Evolutionary conservation across 202 grass and related monocot species (phyloP).

Genomic region (Miscanthus sacchariflorus): DNA sequence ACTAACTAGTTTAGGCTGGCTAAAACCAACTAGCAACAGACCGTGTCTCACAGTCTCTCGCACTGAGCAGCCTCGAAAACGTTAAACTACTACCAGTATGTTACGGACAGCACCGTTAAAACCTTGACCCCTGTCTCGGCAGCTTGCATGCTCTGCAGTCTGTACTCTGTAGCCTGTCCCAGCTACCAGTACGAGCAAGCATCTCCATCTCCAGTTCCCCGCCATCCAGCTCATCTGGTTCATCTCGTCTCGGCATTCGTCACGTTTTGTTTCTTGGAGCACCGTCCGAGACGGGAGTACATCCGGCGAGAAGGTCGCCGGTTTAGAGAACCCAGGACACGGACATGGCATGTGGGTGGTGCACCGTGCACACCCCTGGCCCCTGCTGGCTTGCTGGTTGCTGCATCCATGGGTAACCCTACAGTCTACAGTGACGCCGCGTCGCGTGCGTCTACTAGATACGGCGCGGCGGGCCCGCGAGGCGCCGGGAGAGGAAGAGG

Average conservation of each 20-base stretch:
- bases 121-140: slow-evolving; percentile 17
- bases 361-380: neutral
- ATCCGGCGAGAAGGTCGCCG: neutral
- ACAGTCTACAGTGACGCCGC: neutral
- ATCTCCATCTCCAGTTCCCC: neutral
- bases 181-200: too few relatives aligned
- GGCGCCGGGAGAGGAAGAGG: slow-evolving; percentile 9
- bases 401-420: neutral
- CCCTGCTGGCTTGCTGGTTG: neutral
- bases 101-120: neutral
- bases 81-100: neutral
- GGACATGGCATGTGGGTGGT: slow-evolving; percentile 19
- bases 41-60: too few relatives aligned
- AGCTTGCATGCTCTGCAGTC: neutral
- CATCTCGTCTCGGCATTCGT: neutral
- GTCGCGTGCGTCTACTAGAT: too few relatives aligned
- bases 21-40: too few relatives aligned
- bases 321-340: neutral
- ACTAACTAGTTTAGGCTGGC: too few relatives aligned
- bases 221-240: neutral
- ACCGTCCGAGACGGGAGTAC: neutral
- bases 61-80: neutral
- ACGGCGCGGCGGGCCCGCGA: neutral
- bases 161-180: neutral
- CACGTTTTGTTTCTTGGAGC: neutral